Evolutionary conservation across 2,329 filamentous ascomycete species (phyloP), one percentile per base, ranked within the genome.

Genomic region (Torrubiellomyces zombiae): DNA sequence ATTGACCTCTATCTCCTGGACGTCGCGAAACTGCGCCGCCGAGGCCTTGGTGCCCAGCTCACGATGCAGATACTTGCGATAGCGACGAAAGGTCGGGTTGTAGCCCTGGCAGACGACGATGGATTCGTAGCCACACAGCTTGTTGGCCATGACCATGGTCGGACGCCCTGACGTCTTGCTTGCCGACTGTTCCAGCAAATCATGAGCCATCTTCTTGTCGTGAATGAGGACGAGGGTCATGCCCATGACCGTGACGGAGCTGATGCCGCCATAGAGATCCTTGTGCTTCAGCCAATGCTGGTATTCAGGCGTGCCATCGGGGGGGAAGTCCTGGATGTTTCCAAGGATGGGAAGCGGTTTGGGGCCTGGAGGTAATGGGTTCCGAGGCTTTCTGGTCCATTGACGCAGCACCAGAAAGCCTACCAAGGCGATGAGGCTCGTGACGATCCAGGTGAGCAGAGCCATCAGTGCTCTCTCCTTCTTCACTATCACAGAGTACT

Each of bases 41-140:
- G 45, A 34, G 0, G 34, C 28, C 18, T 54, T 55, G 1, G 56
- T 53, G 1, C 62, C 61, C 5, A 67, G 7, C n/a, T 28, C n/a
- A 11, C 42, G 9, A 55, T 43, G n/a, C 20, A 59, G 47, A 7
- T 55, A 47, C 36, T 56, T 65, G 8, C 63, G 56, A 23, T 59
- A 48, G 3, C 40, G 41, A 15, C 45, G 46, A 12, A 55, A 51
- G 5, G 7, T 48, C 47, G 25, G 59, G 53, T 9, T 39, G 39
- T 58, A 5, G 55, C 57, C 7, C 12, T 11, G 25, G 3, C 7
- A 9, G 9, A n/a, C 16, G 4, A 20, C 12, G 8, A 29, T 5
- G 6, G 16, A 12, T 8, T 16, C 10, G n/a, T 28, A 48, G 26
- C 30, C 44, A 16, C 30, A 58, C 51, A 57, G 44, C 28, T 55